phyloP scores from a whole-genome alignment of 169 alveolate species.

The Blepharisma undulans region DNA sequence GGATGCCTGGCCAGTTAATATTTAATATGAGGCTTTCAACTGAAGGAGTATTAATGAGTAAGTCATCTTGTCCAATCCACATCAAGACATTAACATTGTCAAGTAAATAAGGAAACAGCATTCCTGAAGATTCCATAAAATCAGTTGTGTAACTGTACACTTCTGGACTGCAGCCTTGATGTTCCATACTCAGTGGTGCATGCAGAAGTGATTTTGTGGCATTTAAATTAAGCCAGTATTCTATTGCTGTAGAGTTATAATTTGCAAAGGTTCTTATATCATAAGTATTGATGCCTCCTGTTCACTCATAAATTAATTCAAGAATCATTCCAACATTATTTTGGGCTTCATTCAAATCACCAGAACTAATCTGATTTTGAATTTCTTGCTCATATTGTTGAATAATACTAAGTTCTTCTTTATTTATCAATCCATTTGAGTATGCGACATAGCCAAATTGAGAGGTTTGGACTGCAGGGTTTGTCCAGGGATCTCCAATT shows the following conservation, averaged over 20 bases:
- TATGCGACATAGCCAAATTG: background rate
- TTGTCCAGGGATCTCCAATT: slow-evolving; percentile 27
- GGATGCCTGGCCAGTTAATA: slow-evolving; percentile 46
- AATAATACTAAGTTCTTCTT: background rate
- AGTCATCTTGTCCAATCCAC: slow-evolving; percentile 38
- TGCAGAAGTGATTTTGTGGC: slow-evolving; percentile 26
- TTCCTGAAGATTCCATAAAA: background rate
- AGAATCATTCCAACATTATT: background rate
- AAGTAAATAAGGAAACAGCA: background rate
- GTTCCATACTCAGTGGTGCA: background rate
- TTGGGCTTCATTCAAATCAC: background rate
- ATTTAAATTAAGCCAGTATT: background rate
- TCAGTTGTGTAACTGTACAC: background rate
- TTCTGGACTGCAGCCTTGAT: background rate
- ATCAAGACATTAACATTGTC: slow-evolving; percentile 3
- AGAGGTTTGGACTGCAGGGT: slow-evolving; percentile 2
- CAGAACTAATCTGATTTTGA: background rate
- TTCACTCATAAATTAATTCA: background rate
- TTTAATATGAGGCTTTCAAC: background rate
- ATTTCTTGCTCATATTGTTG: background rate
- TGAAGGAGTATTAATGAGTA: slow-evolving; percentile 22
- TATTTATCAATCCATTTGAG: background rate
- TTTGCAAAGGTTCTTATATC: background rate
- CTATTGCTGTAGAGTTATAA: background rate
- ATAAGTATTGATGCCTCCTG: slow-evolving; percentile 35